Base-by-base conservation (phyloP, 352 stramenopile species). In the Elongisporangium prolatum region DNA sequence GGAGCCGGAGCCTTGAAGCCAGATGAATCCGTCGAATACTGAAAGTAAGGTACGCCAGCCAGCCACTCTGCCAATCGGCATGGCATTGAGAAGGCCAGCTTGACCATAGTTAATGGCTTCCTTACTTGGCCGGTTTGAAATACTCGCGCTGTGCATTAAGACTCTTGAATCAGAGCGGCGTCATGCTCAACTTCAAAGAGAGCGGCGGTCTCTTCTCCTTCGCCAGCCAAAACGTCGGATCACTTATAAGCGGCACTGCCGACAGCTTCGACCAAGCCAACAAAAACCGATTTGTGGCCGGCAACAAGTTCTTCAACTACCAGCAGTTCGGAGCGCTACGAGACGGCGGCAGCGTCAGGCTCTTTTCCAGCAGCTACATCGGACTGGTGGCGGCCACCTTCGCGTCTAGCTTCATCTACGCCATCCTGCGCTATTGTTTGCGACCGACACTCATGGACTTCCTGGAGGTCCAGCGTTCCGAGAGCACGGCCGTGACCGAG, bases 271-370 rank as follows among this genome's bases (percentile, higher is more conserved):
- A 8, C 28, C 28, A 40, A 9, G 28, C 2, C 28, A 40, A 40
- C 28, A 8, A 34, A 3, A 34, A 34, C 24, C 70, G 70, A 52
- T 78, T 71, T 67, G 75, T 91, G 57, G 73, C 58, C 20, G 72
- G 60, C 16, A 53, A 75, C 63, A 75, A 81, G 62, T 77, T 83
- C 52, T 78, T 80, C 61, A 86, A 86, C 58, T 85, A 89, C 56
- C 75, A 91, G 54, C 69, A 84, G 56, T 91, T 86, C 67, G 81
- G 80, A 37, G 76, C 75, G 49, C 56, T 91, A 20, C 77, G 81
- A 20, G 66, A 77, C 50, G 81, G 81, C 50, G 79, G 81, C 20
- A 64, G 72, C 48, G 73, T 91, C 51, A 78, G 63, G 50, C 66
- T 91, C 54, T 89, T 91, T 58, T 88, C 81, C 11, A 25, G 63